phyloP scores from a whole-genome alignment of 352 stramenopile species.

The Phytopythium montanum region DNA sequence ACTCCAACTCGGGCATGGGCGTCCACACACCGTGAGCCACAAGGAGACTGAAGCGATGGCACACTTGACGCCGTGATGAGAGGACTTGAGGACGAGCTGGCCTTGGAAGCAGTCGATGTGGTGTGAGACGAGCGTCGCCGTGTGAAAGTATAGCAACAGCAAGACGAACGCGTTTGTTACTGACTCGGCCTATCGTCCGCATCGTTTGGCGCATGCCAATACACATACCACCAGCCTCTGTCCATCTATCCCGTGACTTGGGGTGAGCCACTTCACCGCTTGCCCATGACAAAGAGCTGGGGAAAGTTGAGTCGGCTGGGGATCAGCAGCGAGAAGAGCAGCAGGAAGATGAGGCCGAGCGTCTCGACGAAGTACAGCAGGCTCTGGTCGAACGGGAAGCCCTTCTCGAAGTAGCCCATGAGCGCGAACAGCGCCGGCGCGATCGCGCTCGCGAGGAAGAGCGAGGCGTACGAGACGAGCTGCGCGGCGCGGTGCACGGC shows the following conservation, averaged over 20 bases:
- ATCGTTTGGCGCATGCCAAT: constrained; percentile 1
- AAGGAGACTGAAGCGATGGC: neutral
- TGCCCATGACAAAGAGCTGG: constrained; percentile 75
- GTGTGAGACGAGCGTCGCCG: neutral
- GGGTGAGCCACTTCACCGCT: constrained; percentile 33
- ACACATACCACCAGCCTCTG: neutral
- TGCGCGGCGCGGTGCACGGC: constrained; percentile 66
- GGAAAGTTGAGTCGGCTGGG: constrained; percentile 81
- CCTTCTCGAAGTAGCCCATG: constrained; percentile 69
- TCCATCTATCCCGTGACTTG: neutral
- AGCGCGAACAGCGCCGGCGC: constrained; percentile 63
- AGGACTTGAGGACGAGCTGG: neutral
- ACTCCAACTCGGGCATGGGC: constrained; percentile 65
- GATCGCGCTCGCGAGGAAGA: constrained; percentile 49
- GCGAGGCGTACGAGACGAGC: constrained; percentile 48
- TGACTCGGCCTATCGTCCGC: neutral
- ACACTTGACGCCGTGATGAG: neutral
- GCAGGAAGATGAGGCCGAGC: constrained; percentile 58
- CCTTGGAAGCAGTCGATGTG: neutral
- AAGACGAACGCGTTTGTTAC: neutral
- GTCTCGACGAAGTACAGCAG: constrained; percentile 74
- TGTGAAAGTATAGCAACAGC: constrained; percentile 4
- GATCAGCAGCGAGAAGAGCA: constrained; percentile 76
- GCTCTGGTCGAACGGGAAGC: constrained; percentile 78
- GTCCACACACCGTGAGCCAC: constrained; percentile 28